phyloP scores from a whole-genome alignment of 1,284 basidiomycete genomes.

The Pseudozyma pruni region DNA sequence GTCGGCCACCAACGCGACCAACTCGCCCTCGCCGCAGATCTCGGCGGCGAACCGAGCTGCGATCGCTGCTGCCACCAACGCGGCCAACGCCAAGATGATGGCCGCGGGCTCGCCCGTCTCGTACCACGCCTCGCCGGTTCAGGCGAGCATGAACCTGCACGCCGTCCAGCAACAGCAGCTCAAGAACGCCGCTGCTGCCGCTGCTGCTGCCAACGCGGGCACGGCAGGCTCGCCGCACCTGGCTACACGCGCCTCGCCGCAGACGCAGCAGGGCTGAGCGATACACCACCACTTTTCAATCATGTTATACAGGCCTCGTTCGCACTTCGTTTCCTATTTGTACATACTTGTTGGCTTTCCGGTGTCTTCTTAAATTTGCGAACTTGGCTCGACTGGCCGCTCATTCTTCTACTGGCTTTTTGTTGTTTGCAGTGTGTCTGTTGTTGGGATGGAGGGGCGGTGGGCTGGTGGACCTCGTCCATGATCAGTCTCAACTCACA shows the following conservation, averaged over 20 bases:
- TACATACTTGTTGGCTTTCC: conserved; percentile 17
- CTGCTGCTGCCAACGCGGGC: conserved; percentile 22
- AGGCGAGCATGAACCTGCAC: conserved; percentile 39
- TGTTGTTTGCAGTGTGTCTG: neutral
- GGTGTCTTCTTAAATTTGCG: conserved; percentile 20
- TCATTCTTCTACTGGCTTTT: neutral
- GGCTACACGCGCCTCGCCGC: conserved; percentile 32
- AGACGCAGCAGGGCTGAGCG: conserved; percentile 41
- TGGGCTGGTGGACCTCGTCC: too few relatives aligned
- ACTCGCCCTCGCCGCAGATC: conserved; percentile 49
- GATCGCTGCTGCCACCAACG: conserved; percentile 41
- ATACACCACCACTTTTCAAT: conserved; percentile 13
- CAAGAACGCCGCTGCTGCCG: conserved; percentile 43
- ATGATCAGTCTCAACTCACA: too few relatives aligned
- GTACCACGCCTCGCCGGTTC: conserved; percentile 42
- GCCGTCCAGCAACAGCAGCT: conserved; percentile 41
- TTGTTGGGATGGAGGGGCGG: too few relatives aligned
- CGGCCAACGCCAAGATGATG: conserved; percentile 47
- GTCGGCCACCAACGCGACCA: conserved; percentile 40
- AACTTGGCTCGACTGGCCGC: too few relatives aligned
- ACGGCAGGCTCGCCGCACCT: conserved; percentile 34
- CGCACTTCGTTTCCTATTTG: conserved; percentile 26
- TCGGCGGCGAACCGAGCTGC: conserved; percentile 46
- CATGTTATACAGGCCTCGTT: conserved; percentile 18
- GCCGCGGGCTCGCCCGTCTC: conserved; percentile 31